phyloP scores from a whole-genome alignment of 2,329 filamentous ascomycete genomes.

The Fusarium hostae region DNA sequence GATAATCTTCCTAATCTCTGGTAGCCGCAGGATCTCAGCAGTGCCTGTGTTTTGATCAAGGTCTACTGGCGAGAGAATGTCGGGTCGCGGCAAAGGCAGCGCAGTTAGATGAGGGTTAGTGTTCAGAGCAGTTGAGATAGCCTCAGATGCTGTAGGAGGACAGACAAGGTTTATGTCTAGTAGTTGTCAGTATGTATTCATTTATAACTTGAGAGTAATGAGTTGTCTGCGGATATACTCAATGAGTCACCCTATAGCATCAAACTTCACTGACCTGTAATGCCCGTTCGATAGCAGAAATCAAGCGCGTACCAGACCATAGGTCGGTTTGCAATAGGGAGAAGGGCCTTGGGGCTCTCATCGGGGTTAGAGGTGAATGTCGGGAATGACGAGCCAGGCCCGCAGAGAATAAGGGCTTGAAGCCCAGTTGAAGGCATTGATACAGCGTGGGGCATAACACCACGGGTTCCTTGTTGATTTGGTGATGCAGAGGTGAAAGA shows the following conservation, averaged over 20 bases:
- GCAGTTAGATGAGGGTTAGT: slow-evolving; percentile 82
- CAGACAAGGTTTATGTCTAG: slow-evolving; percentile 73
- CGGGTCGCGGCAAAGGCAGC: slow-evolving; percentile 77
- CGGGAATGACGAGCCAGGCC: slow-evolving; percentile 82
- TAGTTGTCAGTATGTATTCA: slow-evolving; percentile 34
- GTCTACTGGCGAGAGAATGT: slow-evolving; percentile 78
- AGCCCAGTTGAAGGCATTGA: slow-evolving; percentile 80
- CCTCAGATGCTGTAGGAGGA: slow-evolving; percentile 71
- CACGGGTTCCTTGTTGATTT: slow-evolving; percentile 22
- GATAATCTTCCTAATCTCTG: slow-evolving; percentile 82
- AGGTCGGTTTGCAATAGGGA: slow-evolving; percentile 84
- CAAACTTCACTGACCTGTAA: slow-evolving; percentile 68
- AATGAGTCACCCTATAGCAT: slow-evolving; percentile 5
- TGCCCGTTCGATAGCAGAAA: slow-evolving; percentile 84
- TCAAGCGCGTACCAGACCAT: slow-evolving; percentile 93
- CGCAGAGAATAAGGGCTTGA: slow-evolving; percentile 85
- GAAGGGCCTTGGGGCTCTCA: slow-evolving; percentile 82
- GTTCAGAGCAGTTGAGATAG: slow-evolving; percentile 76
- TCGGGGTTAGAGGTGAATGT: slow-evolving; percentile 85
- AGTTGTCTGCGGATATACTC: not conserved
- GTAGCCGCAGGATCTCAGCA: slow-evolving; percentile 85
- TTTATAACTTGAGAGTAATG: not conserved
- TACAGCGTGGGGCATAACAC: slow-evolving; percentile 78
- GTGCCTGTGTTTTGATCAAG: slow-evolving; percentile 89
- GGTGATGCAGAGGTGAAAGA: not conserved